phyloP scores from a whole-genome alignment of 2,329 filamentous ascomycete species.

The Arthrobotrys megalospora region DNA sequence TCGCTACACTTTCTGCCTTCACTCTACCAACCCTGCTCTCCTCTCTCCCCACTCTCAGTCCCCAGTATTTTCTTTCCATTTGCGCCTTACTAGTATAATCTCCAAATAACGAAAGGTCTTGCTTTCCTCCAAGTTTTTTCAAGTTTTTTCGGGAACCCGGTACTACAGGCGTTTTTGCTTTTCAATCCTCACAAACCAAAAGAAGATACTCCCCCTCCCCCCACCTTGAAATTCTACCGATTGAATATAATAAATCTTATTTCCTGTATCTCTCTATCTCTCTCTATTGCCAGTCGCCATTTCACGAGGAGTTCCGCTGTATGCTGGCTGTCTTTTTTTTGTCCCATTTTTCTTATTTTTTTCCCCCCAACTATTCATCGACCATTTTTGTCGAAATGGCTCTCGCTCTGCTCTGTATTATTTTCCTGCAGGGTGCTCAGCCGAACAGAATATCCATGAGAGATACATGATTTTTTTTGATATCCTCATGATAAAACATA shows the following conservation, averaged over 20 bases:
- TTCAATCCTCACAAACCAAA: slow-evolving; percentile 11
- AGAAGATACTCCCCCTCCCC: slow-evolving; percentile 19
- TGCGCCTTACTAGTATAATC: slow-evolving; percentile 50
- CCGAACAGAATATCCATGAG: not conserved
- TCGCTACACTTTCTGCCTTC: not conserved
- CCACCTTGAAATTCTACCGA: not conserved
- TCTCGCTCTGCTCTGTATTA: slow-evolving; percentile 12
- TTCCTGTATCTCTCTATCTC: slow-evolving; percentile 15
- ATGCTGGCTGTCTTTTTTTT: slow-evolving; percentile 24
- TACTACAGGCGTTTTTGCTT: slow-evolving; percentile 56
- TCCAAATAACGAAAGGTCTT: slow-evolving; percentile 46
- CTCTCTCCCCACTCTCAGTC: not conserved
- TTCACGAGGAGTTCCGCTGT: slow-evolving; percentile 27
- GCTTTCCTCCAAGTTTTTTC: slow-evolving; percentile 40
- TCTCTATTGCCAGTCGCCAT: slow-evolving; percentile 15
- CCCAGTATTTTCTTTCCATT: slow-evolving; percentile 28
- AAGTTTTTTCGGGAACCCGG: slow-evolving; percentile 27
- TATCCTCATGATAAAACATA: too few species aligned
- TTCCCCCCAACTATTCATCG: not conserved
- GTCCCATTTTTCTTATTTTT: not conserved
- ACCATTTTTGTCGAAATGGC: not conserved
- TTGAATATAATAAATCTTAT: slow-evolving; percentile 8
- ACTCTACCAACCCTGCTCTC: not conserved
- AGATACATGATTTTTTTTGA: not conserved
- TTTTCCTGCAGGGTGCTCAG: slow-evolving; percentile 1